These are phyloP conservation scores for Amanita brunnescens DNA, from an alignment of 768 basidiomycete species.

Conservation along the genomic window DNA sequence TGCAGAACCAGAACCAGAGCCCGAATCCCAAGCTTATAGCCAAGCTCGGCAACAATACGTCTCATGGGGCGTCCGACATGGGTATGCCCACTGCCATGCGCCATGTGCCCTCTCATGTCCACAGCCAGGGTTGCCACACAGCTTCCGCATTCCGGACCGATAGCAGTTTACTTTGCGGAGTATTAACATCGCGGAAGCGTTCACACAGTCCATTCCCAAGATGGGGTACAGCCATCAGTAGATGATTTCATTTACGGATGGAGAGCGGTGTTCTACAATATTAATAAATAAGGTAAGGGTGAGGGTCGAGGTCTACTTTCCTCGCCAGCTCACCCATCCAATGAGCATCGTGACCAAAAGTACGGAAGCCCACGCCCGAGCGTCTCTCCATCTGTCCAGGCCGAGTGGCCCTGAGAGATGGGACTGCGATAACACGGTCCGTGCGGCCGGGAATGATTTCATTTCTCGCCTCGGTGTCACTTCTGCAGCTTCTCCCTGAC, in stretches of 20 bases:
- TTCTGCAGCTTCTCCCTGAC: not conserved
- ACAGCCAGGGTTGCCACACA: not conserved
- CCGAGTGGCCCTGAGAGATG: not conserved
- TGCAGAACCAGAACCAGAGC: too few species aligned
- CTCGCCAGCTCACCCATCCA: slow-evolving; percentile 18
- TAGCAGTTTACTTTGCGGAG: not conserved
- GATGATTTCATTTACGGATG: not conserved
- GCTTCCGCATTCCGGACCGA: not conserved
- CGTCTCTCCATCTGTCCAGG: slow-evolving; percentile 11
- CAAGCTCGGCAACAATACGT: too few species aligned
- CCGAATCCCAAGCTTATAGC: too few species aligned
- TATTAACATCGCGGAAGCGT: not conserved
- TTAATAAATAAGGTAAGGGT: not conserved
- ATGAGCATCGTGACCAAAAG: slow-evolving; percentile 20
- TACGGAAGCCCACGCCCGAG: slow-evolving; percentile 23
- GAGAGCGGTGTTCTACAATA: not conserved
- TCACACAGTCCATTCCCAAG: not conserved
- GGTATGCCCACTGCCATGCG: not conserved
- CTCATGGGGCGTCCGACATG: too few species aligned
- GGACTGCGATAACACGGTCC: not conserved
- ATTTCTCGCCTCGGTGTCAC: not conserved
- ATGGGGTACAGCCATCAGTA: not conserved
- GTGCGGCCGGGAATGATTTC: not conserved
- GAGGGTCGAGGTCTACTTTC: not conserved
- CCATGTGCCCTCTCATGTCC: not conserved